Evolutionary conservation across 2,329 filamentous ascomycete species (phyloP).

Genomic region (Akanthomyces muscarius): DNA sequence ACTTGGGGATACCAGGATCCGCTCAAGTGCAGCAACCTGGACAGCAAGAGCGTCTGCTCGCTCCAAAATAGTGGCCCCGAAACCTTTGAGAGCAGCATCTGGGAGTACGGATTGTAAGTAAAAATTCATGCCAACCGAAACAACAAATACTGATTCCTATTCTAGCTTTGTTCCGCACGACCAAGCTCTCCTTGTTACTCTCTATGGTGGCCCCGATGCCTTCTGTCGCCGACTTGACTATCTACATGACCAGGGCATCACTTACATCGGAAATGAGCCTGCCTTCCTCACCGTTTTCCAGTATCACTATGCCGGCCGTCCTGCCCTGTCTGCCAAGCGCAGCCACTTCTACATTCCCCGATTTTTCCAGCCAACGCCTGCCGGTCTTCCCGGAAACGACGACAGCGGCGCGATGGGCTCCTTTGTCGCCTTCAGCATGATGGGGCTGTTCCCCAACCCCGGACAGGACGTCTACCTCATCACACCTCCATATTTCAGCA

Average conservation of each 20-base stretch:
- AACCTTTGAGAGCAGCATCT: conserved; percentile 68
- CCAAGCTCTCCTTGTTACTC: conserved; percentile 49
- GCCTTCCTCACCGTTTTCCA: conserved; percentile 62
- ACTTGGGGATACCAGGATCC: conserved; percentile 69
- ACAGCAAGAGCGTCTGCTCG: conserved; percentile 54
- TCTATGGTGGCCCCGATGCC: conserved; percentile 54
- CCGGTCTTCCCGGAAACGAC: conserved; percentile 66
- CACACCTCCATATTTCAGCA: conserved; percentile 62
- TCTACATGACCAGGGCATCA: conserved; percentile 59
- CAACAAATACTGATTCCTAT: neutral
- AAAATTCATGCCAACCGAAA: neutral
- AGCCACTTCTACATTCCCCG: conserved; percentile 63
- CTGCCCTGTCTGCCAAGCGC: conserved; percentile 49
- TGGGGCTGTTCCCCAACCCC: conserved; percentile 65
- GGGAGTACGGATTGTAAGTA: conserved; percentile 67
- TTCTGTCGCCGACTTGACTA: conserved; percentile 60
- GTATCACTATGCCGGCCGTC: conserved; percentile 66
- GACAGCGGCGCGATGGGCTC: conserved; percentile 68
- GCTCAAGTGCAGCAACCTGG: conserved; percentile 54
- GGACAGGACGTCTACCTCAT: conserved; percentile 71
- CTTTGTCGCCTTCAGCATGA: conserved; percentile 63
- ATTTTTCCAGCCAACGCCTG: conserved; percentile 55
- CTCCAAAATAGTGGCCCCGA: conserved; percentile 59
- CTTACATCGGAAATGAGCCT: conserved; percentile 62
- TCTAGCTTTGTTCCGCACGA: conserved; percentile 50